These are phyloP conservation scores for Trametes maxima DNA, from an alignment of 768 basidiomycete genomes.

Conservation along the genomic window DNA sequence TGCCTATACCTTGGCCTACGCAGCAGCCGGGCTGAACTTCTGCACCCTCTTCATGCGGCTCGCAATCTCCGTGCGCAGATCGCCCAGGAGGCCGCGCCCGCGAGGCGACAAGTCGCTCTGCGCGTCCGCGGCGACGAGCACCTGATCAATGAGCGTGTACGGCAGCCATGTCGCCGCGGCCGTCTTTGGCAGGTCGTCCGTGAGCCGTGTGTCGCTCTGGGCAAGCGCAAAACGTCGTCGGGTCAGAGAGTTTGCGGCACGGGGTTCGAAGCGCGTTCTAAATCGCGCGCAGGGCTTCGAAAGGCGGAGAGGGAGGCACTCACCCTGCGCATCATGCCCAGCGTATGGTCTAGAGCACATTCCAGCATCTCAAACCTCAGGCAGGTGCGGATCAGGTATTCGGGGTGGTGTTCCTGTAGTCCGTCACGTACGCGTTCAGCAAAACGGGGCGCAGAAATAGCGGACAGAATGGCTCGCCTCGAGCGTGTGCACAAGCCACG, in stretches of 20 bases:
- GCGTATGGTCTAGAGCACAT: conserved; percentile 72
- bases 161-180: conserved; percentile 78
- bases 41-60: conserved; percentile 71
- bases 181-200: conserved; percentile 53
- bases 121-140: conserved; percentile 63
- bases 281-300: conserved; percentile 12
- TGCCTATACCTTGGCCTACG: conserved; percentile 4
- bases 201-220: conserved; percentile 56
- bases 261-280: conserved; percentile 3
- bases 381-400: conserved; percentile 79
- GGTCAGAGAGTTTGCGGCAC: not conserved
- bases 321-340: conserved; percentile 75
- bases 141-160: conserved; percentile 82
- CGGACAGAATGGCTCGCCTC: conserved; percentile 48
- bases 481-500: conserved; percentile 80
- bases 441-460: conserved; percentile 1
- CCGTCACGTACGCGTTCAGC: conserved; percentile 1
- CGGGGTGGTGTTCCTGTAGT: conserved; percentile 68
- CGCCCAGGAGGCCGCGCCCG: conserved; percentile 43
- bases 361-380: conserved; percentile 80
- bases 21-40: conserved; percentile 51
- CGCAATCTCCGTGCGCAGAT: conserved; percentile 60
- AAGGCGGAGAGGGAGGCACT: conserved; percentile 25
- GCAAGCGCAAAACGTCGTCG: not conserved
- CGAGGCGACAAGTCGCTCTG: conserved; percentile 52